phyloP scores from a whole-genome alignment of 768 basidiomycete species.

The Agaricus subrufescens region DNA sequence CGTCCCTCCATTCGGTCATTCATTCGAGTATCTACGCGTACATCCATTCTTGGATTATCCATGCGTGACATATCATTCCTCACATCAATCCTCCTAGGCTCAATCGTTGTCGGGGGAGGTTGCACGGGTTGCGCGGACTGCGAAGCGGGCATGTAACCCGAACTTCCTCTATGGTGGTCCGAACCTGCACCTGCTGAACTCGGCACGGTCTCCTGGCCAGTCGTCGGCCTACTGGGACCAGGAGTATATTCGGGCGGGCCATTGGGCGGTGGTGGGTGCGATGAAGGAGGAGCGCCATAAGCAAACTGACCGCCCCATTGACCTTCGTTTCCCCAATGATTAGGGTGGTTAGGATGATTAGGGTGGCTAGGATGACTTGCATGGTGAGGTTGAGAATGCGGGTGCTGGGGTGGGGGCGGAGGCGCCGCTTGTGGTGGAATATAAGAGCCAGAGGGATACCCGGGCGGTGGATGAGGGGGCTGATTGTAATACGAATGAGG shows the following conservation, averaged over 20 bases:
- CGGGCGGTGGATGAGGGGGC: slow-evolving; percentile 12
- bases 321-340: slow-evolving; percentile 3
- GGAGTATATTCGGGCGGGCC: slow-evolving; percentile 1
- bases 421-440: slow-evolving; percentile 5
- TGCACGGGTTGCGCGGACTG: slow-evolving; percentile 1
- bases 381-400: slow-evolving; percentile 1
- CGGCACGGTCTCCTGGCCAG: slow-evolving; percentile 4
- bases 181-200: neutral
- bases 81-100: slow-evolving; percentile 5
- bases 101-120: slow-evolving; percentile 1
- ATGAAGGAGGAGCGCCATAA: slow-evolving; percentile 3
- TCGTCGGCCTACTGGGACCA: slow-evolving; percentile 4
- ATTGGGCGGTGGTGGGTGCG: slow-evolving; percentile 2
- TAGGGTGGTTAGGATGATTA: slow-evolving; percentile 1
- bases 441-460: slow-evolving; percentile 2
- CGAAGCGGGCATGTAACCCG: slow-evolving; percentile 4
- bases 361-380: neutral
- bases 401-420: neutral
- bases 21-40: neutral
- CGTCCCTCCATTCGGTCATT: neutral
- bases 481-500: slow-evolving; percentile 12
- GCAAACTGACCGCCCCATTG: slow-evolving; percentile 7
- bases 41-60: neutral
- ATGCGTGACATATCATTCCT: slow-evolving; percentile 2
- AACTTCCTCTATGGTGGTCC: slow-evolving; percentile 5